phyloP scores from a whole-genome alignment of 495 filamentous ascomycete species.

The Aspergillus asperescens region DNA sequence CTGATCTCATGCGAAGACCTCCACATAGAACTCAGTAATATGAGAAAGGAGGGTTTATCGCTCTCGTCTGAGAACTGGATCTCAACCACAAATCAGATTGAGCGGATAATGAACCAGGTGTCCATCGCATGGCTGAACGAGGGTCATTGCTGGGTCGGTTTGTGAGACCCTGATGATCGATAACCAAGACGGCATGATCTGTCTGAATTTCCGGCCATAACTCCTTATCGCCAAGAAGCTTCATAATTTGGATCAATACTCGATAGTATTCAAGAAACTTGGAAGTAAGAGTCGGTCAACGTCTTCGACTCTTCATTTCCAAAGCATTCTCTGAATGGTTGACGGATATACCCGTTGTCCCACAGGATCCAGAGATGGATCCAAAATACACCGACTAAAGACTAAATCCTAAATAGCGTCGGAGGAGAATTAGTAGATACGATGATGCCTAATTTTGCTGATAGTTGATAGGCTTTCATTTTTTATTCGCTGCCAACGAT shows the following conservation, averaged over 20 bases:
- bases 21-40: background rate
- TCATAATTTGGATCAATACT: background rate
- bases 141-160: background rate
- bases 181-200: no score
- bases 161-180: no score
- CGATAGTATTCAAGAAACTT: background rate
- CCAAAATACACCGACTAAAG: no score
- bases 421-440: background rate
- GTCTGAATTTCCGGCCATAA: background rate
- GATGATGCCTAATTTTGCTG: background rate
- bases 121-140: background rate
- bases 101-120: background rate
- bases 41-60: background rate
- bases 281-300: no score
- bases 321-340: background rate
- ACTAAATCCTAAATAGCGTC: background rate
- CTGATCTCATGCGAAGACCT: background rate
- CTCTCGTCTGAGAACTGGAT: background rate
- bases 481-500: background rate
- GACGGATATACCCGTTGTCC: background rate
- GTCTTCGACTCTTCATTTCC: background rate
- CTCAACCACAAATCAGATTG: background rate
- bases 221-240: background rate
- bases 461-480: background rate
- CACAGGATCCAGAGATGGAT: background rate